A percentile compares a stretch with the other conserved stretches of the same genome.
Evolutionary conservation across 805 yeast species (phyloP).

Genomic region (Metschnikowia shivogae): DNA sequence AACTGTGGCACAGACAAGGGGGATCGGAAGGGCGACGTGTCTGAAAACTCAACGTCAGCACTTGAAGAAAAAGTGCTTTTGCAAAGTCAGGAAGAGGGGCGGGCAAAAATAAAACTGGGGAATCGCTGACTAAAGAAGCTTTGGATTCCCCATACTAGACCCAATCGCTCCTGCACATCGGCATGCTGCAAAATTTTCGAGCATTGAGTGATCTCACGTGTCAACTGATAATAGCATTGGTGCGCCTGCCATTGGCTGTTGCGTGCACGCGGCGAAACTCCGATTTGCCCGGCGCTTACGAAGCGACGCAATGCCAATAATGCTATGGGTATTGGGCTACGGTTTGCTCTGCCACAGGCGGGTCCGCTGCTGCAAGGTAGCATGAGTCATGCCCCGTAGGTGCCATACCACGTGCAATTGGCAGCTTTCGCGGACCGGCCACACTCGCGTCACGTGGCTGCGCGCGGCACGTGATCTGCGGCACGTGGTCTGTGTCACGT

Average conservation of each 20-base stretch:
- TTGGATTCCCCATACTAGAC: conserved; percentile 1
- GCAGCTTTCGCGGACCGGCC: neutral
- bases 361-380: neutral
- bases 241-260: conserved; percentile 13
- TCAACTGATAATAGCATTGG: conserved; percentile 12
- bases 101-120: neutral
- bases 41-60: neutral
- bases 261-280: neutral
- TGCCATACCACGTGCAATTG: conserved; percentile 3
- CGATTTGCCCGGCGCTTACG: too few relatives aligned
- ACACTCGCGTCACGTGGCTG: neutral
- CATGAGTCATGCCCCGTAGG: neutral
- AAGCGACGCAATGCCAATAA: too few relatives aligned
- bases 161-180: conserved; percentile 9
- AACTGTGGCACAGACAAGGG: neutral
- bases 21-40: neutral
- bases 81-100: neutral
- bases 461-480: neutral
- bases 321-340: too few relatives aligned
- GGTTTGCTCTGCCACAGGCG: too few relatives aligned
- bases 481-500: too few relatives aligned
- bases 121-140: conserved; percentile 1
- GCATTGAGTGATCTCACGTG: conserved; percentile 22
- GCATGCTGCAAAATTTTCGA: conserved; percentile 15
- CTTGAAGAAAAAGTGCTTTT: neutral